A percentile compares a stretch with the other conserved stretches of the same genome.
Evolutionary conservation across 23 red algal genomes (phyloP).

Genomic region (Gracilaria gracilis): DNA sequence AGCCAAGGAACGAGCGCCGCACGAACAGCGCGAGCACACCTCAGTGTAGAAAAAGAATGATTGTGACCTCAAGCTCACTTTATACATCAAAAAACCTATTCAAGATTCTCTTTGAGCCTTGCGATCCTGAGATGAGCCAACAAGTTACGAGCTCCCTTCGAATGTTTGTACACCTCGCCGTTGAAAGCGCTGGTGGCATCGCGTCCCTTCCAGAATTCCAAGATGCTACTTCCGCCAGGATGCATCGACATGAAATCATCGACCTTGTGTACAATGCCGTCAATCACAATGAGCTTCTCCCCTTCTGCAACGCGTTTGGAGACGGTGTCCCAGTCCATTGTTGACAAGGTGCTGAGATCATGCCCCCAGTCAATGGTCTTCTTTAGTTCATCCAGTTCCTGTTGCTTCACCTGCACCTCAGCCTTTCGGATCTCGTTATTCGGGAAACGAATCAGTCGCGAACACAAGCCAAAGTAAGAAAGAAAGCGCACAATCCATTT

Average conservation of each 20-base stretch:
- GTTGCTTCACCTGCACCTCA: conserved; percentile 89
- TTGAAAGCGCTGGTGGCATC: conserved; percentile 97
- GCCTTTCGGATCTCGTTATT: conserved; percentile 96
- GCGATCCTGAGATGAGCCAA: conserved; percentile 89
- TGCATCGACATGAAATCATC: conserved; percentile 88
- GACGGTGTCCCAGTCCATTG: conserved; percentile 86
- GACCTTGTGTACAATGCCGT: conserved; percentile 91
- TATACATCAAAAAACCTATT: conserved; percentile 56
- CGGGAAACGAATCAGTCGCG: conserved; percentile 88
- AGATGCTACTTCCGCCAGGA: conserved; percentile 86
- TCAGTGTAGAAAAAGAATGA: neutral
- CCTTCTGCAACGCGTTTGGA: conserved; percentile 62
- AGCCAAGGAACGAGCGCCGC: neutral
- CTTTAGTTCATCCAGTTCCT: conserved; percentile 90
- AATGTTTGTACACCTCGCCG: conserved; percentile 98
- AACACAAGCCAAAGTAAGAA: conserved; percentile 82
- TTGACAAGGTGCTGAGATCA: conserved; percentile 58
- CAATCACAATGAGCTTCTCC: conserved; percentile 83
- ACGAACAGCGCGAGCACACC: neutral
- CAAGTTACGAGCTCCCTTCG: conserved; percentile 92
- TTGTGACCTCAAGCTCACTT: conserved; percentile 36
- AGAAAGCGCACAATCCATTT: conserved; percentile 93
- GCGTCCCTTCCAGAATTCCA: conserved; percentile 97
- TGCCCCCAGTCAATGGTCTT: conserved; percentile 93
- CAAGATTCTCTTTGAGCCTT: conserved; percentile 75